Base-by-base conservation (phyloP, 352 stramenopile species). In the Pythium utonaiense region DNA sequence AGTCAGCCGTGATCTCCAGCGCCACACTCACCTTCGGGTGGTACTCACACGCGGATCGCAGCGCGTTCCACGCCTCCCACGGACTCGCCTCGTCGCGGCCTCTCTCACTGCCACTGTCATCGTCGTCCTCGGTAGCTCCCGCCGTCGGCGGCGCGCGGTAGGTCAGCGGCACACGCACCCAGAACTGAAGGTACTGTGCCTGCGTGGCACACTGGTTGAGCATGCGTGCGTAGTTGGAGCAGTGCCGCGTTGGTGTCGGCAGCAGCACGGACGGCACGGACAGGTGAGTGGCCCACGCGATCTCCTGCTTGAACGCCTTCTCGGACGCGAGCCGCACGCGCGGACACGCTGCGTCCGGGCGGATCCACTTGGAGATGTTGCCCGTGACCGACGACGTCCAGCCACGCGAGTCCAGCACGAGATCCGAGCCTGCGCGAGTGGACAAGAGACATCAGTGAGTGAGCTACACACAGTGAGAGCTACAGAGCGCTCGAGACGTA, bases 261-360 rank as follows among this genome's bases (percentile, higher is more conserved):
- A 98, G 72, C 54, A 99, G 77, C n/a, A 99, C 90, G 14, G 96
- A 93, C 2, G 93, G 80, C 28, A 99, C 85, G 3, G 88, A 93
- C 42, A 99, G 81, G 73, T 99, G 97, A 40, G 84, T 93, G 21
- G 93, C 96, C 95, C 96, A 99, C 49, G 93, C 89, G 28, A 99
- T 73, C 68, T 99, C 96, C 60, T 97, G 77, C 55, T 91, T 93
- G 62, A 97, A 88, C 1, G 77, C 80, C 59, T 83, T 89, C 58
- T 95, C 86, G 12, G 78, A 80, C 14, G 67, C 65, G 12, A 86
- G 55, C 0, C 88, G 83, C 10, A 60, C 57, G 22, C 61, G 53
- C 22, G 66, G 49, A 36, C 74, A 83, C 21, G 56, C 25, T 1
- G 73, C 64, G 48, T 96, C 88, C 41, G 90, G 54, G 42, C 86